Evolutionary conservation across 208 protist species (phyloP).

Genomic region (Plasmodiophora brassicae): DNA sequence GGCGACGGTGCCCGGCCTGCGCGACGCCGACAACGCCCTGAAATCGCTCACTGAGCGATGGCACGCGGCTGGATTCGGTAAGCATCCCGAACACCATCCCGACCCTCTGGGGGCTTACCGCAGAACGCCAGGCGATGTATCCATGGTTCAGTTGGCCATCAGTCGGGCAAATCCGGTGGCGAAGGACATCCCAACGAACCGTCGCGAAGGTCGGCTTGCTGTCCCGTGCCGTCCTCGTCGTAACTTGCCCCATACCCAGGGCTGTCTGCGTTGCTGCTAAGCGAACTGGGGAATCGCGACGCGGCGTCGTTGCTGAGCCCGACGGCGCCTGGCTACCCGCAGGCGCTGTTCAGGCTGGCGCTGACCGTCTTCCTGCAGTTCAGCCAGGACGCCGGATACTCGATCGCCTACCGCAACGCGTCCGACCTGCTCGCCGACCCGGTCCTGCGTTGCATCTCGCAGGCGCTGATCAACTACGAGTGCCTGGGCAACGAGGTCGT

Average conservation of each 20-base stretch:
- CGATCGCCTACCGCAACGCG: neutral
- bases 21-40: neutral
- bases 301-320: neutral
- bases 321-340: neutral
- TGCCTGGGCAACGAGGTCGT: conserved; percentile 1
- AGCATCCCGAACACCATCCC: neutral
- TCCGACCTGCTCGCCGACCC: neutral
- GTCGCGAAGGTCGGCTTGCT: neutral
- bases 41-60: neutral
- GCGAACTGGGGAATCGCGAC: neutral
- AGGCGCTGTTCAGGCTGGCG: neutral
- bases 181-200: neutral
- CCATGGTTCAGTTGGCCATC: neutral
- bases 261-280: neutral
- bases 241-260: neutral
- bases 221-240: neutral
- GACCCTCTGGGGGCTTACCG: neutral
- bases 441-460: neutral
- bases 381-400: neutral
- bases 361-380: neutral
- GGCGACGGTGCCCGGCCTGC: neutral
- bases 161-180: neutral
- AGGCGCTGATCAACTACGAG: conserved; percentile 8
- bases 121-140: neutral
- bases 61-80: neutral